These are phyloP conservation scores for Chaetomium sp. DNA, from an alignment of 2,329 filamentous ascomycete genomes.

Conservation along the genomic window DNA sequence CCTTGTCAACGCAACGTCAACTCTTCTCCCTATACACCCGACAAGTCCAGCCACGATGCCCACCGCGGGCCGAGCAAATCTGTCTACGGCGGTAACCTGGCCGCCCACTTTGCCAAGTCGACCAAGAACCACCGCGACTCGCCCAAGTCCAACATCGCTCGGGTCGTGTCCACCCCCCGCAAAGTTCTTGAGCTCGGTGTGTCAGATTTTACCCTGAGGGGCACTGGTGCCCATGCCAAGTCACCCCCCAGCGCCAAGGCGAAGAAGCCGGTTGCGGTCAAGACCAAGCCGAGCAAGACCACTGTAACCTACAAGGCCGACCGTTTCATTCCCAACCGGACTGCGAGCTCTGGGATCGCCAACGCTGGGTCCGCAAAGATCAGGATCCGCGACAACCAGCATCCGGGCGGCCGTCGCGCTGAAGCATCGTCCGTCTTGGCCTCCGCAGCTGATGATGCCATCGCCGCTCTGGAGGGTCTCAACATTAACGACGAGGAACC, in stretches of 20 bases:
- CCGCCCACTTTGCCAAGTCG: conserved; percentile 69
- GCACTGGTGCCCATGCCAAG: conserved; percentile 61
- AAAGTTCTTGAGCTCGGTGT: conserved; percentile 81
- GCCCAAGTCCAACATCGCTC: conserved; percentile 93
- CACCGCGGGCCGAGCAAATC: conserved; percentile 57
- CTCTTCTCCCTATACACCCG: conserved; percentile 74
- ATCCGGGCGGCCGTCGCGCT: conserved; percentile 62
- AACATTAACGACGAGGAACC: conserved; percentile 67
- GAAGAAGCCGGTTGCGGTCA: conserved; percentile 49
- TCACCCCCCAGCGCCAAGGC: conserved; percentile 51
- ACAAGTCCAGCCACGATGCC: conserved; percentile 45
- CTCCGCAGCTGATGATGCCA: conserved; percentile 71
- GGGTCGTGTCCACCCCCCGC: conserved; percentile 66
- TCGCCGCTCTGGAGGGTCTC: conserved; percentile 72
- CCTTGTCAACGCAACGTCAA: conserved; percentile 61
- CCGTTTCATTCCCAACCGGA: conserved; percentile 92
- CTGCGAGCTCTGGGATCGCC: conserved; percentile 79
- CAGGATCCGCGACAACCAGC: conserved; percentile 61
- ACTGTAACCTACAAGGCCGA: conserved; percentile 76
- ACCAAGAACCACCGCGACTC: conserved; percentile 74
- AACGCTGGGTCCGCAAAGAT: conserved; percentile 80
- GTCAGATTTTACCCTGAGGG: conserved; percentile 85
- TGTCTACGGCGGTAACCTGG: conserved; percentile 72
- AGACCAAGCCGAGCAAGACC: conserved; percentile 61
- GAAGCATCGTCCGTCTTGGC: conserved; percentile 74